Conservation (phyloP, 306 rosid species). For the Cicer arietinum region DNA sequence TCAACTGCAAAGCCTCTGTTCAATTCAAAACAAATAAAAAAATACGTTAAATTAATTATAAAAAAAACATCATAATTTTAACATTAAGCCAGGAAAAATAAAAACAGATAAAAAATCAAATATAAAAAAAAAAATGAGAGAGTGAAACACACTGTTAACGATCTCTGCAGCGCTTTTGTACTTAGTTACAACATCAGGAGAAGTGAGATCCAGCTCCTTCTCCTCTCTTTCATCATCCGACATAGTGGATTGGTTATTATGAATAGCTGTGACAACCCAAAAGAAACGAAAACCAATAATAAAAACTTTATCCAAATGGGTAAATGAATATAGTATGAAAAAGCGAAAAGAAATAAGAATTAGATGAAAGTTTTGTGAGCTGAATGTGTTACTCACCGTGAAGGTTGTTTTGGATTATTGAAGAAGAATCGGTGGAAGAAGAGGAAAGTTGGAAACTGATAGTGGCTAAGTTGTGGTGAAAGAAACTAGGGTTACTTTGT, state of each 20-base stretch:
- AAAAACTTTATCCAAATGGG: neutral
- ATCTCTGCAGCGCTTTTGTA: constrained; percentile 93
- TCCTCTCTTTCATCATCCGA: constrained; percentile 96
- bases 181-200: constrained; percentile 91
- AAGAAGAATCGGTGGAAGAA: neutral
- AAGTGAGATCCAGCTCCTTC: constrained; percentile 94
- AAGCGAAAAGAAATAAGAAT: neutral
- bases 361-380: neutral
- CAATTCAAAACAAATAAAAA: neutral
- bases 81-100: neutral
- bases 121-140: neutral
- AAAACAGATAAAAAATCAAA: neutral
- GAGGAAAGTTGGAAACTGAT: neutral
- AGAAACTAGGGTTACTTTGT: constrained; percentile 58
- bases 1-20: constrained; percentile 85
- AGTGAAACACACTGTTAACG: constrained; percentile 62
- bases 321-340: neutral
- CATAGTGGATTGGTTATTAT: constrained; percentile 49
- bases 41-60: neutral
- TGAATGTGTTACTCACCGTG: constrained; percentile 34
- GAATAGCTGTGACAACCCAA: neutral
- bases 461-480: constrained; percentile 31
- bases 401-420: neutral
- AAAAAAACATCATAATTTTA: neutral
- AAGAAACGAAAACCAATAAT: neutral